phyloP scores from a whole-genome alignment of 257 asterid species.

The Solanum neorickii region DNA sequence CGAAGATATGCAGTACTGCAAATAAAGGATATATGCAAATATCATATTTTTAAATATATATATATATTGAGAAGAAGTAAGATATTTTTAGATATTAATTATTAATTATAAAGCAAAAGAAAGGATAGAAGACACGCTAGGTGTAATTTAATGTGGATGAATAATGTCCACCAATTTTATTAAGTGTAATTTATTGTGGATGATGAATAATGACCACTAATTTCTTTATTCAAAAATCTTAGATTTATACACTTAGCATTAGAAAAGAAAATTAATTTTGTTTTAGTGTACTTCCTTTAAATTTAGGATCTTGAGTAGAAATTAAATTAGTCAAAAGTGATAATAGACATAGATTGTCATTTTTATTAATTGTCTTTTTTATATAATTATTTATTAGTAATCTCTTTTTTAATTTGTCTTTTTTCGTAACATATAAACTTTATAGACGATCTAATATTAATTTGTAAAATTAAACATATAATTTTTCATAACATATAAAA shows the following conservation, averaged over 20 bases:
- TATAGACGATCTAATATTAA: too few relatives aligned
- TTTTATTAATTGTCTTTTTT: not conserved
- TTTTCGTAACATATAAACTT: not conserved
- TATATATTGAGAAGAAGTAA: not conserved
- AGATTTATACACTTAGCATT: too few relatives aligned
- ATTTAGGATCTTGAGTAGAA: not conserved
- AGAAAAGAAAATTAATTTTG: too few relatives aligned
- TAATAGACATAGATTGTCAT: not conserved
- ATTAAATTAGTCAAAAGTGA: not conserved
- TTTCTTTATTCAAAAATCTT: too few relatives aligned
- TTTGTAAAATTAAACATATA: too few relatives aligned
- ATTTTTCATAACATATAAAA: too few relatives aligned
- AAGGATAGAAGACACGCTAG: not conserved
- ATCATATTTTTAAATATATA: not conserved
- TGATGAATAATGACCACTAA: not conserved
- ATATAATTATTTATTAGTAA: not conserved
- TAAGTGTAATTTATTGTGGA: not conserved
- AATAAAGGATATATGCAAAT: not conserved
- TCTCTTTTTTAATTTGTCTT: too few relatives aligned
- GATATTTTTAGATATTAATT: not conserved
- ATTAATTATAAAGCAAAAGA: not conserved
- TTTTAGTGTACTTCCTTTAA: too few relatives aligned
- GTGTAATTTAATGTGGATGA: not conserved
- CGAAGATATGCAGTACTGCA: not conserved
- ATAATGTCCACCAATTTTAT: not conserved